phyloP scores from a whole-genome alignment of 2,329 filamentous ascomycete genomes.

The Mycosphaerella sp. region DNA sequence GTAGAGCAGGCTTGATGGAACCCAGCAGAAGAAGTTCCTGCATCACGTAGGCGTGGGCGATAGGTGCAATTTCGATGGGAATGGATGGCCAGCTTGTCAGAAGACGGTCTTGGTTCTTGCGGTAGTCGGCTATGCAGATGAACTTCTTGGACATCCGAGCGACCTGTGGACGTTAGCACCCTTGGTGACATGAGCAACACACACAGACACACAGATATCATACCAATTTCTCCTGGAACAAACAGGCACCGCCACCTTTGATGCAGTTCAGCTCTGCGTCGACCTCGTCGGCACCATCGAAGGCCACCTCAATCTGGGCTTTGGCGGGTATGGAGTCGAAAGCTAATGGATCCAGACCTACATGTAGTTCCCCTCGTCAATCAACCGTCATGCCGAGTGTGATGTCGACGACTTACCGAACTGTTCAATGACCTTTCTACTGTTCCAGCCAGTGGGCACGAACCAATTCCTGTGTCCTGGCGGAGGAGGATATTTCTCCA shows the following conservation, averaged over 20 bases:
- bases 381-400: background rate
- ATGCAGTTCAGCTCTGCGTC: conserved; percentile 93
- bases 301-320: conserved; percentile 73
- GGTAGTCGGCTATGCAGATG: conserved; percentile 59
- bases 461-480: conserved; percentile 66
- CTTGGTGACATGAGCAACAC: conserved; percentile 62
- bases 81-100: conserved; percentile 73
- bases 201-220: conserved; percentile 46
- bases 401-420: conserved; percentile 50
- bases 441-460: conserved; percentile 87
- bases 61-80: conserved; percentile 87
- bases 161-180: conserved; percentile 1
- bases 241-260: conserved; percentile 94
- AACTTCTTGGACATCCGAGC: conserved; percentile 26
- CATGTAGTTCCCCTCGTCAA: background rate
- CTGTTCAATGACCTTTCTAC: conserved; percentile 73
- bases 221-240: conserved; percentile 89
- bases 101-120: conserved; percentile 76
- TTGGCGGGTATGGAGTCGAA: conserved; percentile 67
- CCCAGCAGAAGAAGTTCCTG: conserved; percentile 67
- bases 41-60: conserved; percentile 72
- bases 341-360: conserved; percentile 62
- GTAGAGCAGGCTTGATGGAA: conserved; percentile 61
- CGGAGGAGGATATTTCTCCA: conserved; percentile 37
- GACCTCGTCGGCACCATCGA: conserved; percentile 96